Percentiles rank a stretch among this genome's conserved stretches.
phyloP scores from a whole-genome alignment of 352 stramenopile genomes.

The Globisporangium rhizosaccharum region DNA sequence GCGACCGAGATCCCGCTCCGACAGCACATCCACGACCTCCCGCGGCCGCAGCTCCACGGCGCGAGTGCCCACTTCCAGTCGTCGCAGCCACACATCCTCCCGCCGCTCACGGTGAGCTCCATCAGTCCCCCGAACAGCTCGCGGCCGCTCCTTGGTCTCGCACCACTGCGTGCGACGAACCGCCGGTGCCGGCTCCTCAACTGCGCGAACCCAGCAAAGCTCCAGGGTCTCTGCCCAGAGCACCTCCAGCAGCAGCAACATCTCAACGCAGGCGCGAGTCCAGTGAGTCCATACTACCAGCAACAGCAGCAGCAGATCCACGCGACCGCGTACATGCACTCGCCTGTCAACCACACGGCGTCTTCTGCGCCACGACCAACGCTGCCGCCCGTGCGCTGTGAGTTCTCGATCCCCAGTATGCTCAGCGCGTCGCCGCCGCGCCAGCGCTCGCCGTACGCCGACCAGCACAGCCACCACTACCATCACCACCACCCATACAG shows the following conservation, averaged over 20 bases:
- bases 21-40: conserved; percentile 11
- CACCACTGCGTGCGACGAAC: conserved; percentile 28
- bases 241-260: conserved; percentile 38
- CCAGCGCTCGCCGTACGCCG: conserved; percentile 5
- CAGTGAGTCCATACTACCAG: not conserved
- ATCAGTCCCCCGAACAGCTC: conserved; percentile 50
- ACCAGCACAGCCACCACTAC: not conserved
- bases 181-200: conserved; percentile 44
- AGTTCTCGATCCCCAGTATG: conserved; percentile 16
- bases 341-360: no score
- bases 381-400: conserved; percentile 7
- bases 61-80: not conserved
- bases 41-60: conserved; percentile 1
- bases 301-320: conserved; percentile 10
- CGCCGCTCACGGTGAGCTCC: conserved; percentile 22
- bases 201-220: conserved; percentile 61
- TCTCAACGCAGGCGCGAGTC: not conserved
- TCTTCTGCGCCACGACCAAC: not conserved
- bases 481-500: conserved; percentile 2
- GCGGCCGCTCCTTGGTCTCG: conserved; percentile 25
- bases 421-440: conserved; percentile 5
- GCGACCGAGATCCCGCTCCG: conserved; percentile 10
- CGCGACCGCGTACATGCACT: no score
- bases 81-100: conserved; percentile 18
- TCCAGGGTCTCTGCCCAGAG: conserved; percentile 58